Conservation (phyloP, 805 yeast genomes). For the Yamadazyma insecticola region DNA sequence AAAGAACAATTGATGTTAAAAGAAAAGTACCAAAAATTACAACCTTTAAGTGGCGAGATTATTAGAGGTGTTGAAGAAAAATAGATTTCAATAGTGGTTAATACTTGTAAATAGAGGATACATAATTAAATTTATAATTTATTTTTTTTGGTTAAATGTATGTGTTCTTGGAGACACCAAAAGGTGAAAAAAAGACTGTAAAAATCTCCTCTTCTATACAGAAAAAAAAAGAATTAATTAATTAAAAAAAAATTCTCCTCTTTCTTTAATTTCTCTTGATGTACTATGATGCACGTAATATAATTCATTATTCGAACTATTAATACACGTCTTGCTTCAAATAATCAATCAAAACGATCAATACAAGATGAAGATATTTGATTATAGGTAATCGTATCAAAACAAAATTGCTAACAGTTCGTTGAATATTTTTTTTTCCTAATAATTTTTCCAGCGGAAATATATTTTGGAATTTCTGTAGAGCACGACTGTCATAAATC, state of each 20-base stretch:
- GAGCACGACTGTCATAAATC: no score
- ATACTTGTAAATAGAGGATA: no score
- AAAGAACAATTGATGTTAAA: conserved; percentile 57
- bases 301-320: conserved; percentile 5
- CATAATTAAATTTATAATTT: no score
- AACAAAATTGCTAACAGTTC: conserved; percentile 1
- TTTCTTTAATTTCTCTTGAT: conserved; percentile 33
- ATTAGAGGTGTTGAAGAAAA: conserved; percentile 24
- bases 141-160: no score
- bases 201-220: no score
- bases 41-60: conserved; percentile 48
- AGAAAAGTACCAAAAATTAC: conserved; percentile 52
- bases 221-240: no score
- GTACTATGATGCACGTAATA: conserved; percentile 45
- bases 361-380: conserved; percentile 31
- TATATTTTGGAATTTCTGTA: no score
- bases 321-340: conserved; percentile 27
- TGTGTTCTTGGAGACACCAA: conserved; percentile 50
- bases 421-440: no score
- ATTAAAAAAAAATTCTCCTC: no score
- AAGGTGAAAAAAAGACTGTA: conserved; percentile 25
- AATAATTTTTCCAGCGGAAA: no score
- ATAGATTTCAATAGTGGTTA: no score
- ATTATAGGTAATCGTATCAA: conserved; percentile 7
- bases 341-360: conserved; percentile 41